Evolutionary conservation across 140 eudicot genomes (phyloP).

Genomic region (Flaveria floridana): DNA sequence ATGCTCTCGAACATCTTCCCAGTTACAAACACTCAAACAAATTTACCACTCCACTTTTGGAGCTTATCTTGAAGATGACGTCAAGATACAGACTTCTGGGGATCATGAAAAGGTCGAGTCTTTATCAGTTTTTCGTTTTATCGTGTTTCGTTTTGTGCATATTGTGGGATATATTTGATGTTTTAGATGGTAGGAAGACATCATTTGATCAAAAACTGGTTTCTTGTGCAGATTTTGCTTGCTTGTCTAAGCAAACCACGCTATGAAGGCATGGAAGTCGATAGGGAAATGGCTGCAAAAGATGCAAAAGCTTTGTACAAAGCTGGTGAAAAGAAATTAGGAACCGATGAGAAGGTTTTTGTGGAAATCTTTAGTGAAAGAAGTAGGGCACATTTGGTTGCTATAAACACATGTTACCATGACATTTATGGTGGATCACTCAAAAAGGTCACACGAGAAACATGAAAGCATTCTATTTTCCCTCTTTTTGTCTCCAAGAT

Average conservation of each 20-base stretch:
- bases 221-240: slow-evolving; percentile 44
- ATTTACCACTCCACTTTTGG: slow-evolving; percentile 46
- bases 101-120: slow-evolving; percentile 53
- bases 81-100: slow-evolving; percentile 44
- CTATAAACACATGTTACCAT: slow-evolving; percentile 45
- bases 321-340: slow-evolving; percentile 55
- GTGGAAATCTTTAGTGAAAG: slow-evolving; percentile 47
- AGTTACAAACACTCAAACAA: slow-evolving; percentile 46
- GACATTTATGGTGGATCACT: slow-evolving; percentile 51
- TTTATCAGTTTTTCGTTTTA: neutral
- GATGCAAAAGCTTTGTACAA: slow-evolving; percentile 56
- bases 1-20: slow-evolving; percentile 61
- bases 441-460: slow-evolving; percentile 41
- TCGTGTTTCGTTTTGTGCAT: neutral
- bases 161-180: neutral
- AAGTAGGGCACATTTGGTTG: slow-evolving; percentile 55
- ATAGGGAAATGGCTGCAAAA: slow-evolving; percentile 42
- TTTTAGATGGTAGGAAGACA: neutral
- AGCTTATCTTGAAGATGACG: slow-evolving; percentile 42
- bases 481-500: slow-evolving; percentile 15
- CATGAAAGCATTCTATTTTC: neutral
- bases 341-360: slow-evolving; percentile 51
- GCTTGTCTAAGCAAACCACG: slow-evolving; percentile 44
- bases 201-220: neutral
- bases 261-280: slow-evolving; percentile 52